Percentiles rank a stretch among this genome's conserved stretches.
These are phyloP conservation scores for Puya raimondii DNA, from an alignment of 176 grass and related monocot genomes.

Conservation along the genomic window DNA sequence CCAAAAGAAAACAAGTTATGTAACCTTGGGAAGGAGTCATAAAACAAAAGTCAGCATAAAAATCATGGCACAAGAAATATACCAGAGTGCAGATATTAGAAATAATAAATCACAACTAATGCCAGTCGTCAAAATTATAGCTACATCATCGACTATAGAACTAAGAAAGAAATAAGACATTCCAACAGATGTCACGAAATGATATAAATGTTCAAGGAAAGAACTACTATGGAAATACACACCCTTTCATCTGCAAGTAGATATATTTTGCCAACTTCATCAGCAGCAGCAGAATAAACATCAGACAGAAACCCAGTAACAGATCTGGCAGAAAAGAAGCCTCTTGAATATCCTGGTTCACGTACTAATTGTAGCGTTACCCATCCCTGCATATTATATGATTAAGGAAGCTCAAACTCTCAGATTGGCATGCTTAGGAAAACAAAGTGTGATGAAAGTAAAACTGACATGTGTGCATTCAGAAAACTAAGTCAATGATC, in stretches of 20 bases:
- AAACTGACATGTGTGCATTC: neutral
- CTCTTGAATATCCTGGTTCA: conserved; percentile 58
- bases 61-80: too few species aligned
- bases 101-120: neutral
- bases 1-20: neutral
- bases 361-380: conserved; percentile 74
- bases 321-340: conserved; percentile 91
- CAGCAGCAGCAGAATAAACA: conserved; percentile 79
- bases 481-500: neutral
- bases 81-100: neutral
- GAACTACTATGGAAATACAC: conserved; percentile 21
- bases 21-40: neutral
- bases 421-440: conserved; percentile 13
- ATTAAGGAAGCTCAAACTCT: neutral
- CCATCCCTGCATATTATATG: conserved; percentile 50
- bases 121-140: conserved; percentile 3
- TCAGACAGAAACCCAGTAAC: conserved; percentile 94
- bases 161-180: too few species aligned
- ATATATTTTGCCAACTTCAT: conserved; percentile 97
- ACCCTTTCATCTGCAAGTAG: conserved; percentile 73
- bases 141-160: neutral
- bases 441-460: conserved; percentile 14
- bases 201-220: conserved; percentile 4
- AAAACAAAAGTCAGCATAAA: neutral
- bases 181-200: too few species aligned